Percentiles rank a stretch among this genome's conserved stretches.
phyloP scores from a whole-genome alignment of 1,284 basidiomycete genomes.

The Takashimella koratensis region DNA sequence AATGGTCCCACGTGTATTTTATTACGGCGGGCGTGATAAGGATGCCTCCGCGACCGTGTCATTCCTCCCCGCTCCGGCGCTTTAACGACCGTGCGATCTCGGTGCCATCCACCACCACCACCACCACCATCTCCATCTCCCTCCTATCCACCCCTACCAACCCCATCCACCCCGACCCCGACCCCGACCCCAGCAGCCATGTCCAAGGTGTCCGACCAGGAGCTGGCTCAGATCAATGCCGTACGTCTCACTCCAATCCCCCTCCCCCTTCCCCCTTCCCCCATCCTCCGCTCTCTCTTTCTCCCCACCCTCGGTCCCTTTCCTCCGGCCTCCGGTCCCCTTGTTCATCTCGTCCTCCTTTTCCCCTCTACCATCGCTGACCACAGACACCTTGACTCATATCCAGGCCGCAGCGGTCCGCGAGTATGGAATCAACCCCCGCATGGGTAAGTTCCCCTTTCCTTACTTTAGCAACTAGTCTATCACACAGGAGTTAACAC shows the following conservation, averaged over 20 bases:
- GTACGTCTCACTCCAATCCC: constrained; percentile 34
- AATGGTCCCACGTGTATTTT: too few species aligned
- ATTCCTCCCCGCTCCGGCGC: too few species aligned
- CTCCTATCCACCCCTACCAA: background rate
- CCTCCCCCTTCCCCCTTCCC: constrained; percentile 1
- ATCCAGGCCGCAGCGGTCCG: constrained; percentile 49
- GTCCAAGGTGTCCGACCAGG: constrained; percentile 36
- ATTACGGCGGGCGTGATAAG: too few species aligned
- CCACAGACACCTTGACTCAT: background rate
- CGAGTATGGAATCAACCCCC: constrained; percentile 64
- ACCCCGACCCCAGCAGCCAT: constrained; percentile 42
- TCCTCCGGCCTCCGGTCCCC: too few species aligned
- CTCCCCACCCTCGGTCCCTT: background rate
- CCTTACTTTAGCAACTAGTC: background rate
- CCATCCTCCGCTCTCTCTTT: background rate
- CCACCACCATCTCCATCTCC: background rate
- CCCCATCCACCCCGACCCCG: constrained; percentile 1
- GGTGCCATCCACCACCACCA: too few species aligned
- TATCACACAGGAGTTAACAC: constrained; percentile 20
- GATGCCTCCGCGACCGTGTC: too few species aligned
- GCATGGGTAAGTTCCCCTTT: constrained; percentile 64
- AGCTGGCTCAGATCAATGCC: constrained; percentile 51
- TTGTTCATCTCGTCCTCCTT: background rate
- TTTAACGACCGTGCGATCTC: too few species aligned
- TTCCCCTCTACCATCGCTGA: too few species aligned